A percentile compares a stretch with the other conserved stretches of the same genome.
phyloP scores from a whole-genome alignment of 176 grass and related monocot genomes.

The Hsuehochloa calcarea region DNA sequence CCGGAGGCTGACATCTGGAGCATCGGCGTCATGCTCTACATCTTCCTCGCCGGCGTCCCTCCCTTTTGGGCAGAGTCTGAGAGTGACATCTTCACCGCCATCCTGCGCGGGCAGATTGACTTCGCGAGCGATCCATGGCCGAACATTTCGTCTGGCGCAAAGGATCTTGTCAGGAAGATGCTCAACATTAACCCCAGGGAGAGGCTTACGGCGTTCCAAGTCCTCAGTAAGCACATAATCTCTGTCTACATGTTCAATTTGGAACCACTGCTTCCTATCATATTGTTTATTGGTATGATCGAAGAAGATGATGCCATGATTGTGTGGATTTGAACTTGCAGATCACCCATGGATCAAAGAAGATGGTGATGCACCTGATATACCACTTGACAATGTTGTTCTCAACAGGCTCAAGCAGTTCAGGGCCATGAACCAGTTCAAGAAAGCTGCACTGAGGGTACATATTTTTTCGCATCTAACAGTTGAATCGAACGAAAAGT shows the following conservation, averaged over 20 bases:
- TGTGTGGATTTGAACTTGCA: constrained; percentile 11
- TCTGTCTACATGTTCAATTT: background rate
- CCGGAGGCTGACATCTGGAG: constrained; percentile 80
- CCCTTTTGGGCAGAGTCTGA: constrained; percentile 83
- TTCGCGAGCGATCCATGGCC: constrained; percentile 71
- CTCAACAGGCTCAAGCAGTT: constrained; percentile 80
- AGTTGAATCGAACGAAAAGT: background rate
- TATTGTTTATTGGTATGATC: background rate
- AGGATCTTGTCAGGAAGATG: constrained; percentile 76
- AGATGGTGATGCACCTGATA: constrained; percentile 81
- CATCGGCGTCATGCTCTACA: constrained; percentile 86
- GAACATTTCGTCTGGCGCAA: constrained; percentile 52
- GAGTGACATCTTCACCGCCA: constrained; percentile 74
- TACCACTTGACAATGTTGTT: constrained; percentile 72
- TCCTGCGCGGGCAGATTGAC: constrained; percentile 59
- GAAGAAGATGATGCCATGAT: background rate
- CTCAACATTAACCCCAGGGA: constrained; percentile 67
- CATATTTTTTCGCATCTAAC: background rate
- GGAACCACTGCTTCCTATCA: background rate
- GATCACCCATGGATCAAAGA: constrained; percentile 96
- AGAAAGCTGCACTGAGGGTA: constrained; percentile 85
- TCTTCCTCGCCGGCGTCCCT: constrained; percentile 76
- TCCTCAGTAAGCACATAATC: constrained; percentile 55
- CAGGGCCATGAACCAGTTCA: constrained; percentile 88
- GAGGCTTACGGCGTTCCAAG: constrained; percentile 69